Conservation (phyloP, 164 flowering plant species). For the Amborella trichopoda region DNA sequence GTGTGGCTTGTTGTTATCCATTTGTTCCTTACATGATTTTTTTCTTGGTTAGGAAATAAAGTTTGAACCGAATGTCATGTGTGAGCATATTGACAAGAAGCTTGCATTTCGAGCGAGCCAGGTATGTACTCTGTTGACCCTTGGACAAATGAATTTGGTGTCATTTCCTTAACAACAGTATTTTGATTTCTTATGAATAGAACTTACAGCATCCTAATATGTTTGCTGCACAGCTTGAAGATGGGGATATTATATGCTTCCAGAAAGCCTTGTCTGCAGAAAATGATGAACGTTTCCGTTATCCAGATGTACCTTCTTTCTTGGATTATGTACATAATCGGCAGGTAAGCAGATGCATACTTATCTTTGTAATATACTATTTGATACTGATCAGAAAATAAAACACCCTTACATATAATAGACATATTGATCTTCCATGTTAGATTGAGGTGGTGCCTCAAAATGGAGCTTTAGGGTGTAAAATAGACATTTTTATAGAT, state of each 20-base stretch:
- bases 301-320: conserved; percentile 79
- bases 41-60: conserved; percentile 69
- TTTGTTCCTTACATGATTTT: neutral
- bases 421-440: too few species aligned
- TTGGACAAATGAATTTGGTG: too few species aligned
- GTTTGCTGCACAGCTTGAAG: conserved; percentile 58
- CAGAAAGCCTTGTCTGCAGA: conserved; percentile 47
- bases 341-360: conserved; percentile 82
- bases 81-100: conserved; percentile 77
- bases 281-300: conserved; percentile 34
- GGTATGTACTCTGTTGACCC: conserved; percentile 31
- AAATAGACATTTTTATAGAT: too few species aligned
- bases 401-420: too few species aligned
- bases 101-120: conserved; percentile 68
- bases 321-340: conserved; percentile 93
- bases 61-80: conserved; percentile 88
- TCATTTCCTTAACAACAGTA: too few species aligned
- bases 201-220: too few species aligned
- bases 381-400: too few species aligned
- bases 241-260: conserved; percentile 91
- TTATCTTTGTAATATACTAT: too few species aligned
- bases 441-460: too few species aligned
- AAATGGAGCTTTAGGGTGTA: too few species aligned
- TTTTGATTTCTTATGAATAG: too few species aligned
- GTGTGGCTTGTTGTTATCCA: neutral